Conservation (phyloP, 2,329 filamentous ascomycete genomes). For the Botrytis fabae region DNA sequence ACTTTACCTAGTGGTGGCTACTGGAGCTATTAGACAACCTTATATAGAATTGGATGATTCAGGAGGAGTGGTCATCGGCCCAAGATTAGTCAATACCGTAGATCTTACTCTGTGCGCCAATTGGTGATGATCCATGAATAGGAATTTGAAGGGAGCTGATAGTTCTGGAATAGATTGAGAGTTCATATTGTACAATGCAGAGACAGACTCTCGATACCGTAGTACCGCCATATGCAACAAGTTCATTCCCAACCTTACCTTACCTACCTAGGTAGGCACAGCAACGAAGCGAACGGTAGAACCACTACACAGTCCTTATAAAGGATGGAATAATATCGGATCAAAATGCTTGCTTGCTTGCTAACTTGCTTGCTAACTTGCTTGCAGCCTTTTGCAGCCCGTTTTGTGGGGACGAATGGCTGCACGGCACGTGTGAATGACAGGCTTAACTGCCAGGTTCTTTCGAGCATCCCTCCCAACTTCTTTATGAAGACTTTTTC, state of each 20-base stretch:
- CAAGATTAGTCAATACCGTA: neutral
- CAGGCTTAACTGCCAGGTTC: neutral
- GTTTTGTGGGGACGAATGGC: slow-evolving; percentile 1
- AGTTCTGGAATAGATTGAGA: neutral
- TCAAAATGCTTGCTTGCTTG: slow-evolving; percentile 10
- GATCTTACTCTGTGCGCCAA: neutral
- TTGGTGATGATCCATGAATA: neutral
- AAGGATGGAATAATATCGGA: neutral
- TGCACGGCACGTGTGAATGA: slow-evolving; percentile 6
- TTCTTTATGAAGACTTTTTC: slow-evolving; percentile 3
- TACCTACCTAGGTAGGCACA: neutral
- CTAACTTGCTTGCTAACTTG: slow-evolving; percentile 11
- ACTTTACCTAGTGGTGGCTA: neutral
- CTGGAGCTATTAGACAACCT: neutral
- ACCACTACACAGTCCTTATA: neutral
- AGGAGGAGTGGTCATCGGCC: slow-evolving; percentile 8
- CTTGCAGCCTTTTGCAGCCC: neutral
- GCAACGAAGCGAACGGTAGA: neutral
- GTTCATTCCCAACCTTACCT: neutral
- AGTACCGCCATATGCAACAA: neutral
- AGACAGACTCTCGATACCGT: neutral
- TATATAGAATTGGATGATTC: neutral
- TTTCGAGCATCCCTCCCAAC: neutral
- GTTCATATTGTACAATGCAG: neutral
- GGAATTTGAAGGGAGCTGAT: neutral